phyloP scores from a whole-genome alignment of 306 rosid species.

The Sicyos edulis region DNA sequence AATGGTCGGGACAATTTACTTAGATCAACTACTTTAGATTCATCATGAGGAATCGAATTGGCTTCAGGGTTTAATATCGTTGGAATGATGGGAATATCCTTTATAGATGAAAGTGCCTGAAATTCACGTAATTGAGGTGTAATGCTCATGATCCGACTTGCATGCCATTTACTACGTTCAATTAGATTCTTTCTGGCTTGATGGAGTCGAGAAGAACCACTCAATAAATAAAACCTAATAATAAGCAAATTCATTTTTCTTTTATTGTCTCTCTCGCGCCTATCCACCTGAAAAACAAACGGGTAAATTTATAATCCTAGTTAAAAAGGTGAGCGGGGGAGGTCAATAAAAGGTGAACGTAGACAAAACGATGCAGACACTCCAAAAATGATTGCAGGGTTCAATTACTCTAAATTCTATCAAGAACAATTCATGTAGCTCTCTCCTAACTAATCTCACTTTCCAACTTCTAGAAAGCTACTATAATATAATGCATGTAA shows the following conservation, averaged over 20 bases:
- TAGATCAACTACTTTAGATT: slow-evolving; percentile 47
- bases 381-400: neutral
- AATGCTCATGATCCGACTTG: slow-evolving; percentile 82
- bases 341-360: neutral
- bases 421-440: neutral
- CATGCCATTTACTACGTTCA: slow-evolving; percentile 94
- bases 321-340: slow-evolving; percentile 13
- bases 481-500: neutral
- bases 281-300: slow-evolving; percentile 74
- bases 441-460: neutral
- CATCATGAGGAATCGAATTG: slow-evolving; percentile 34
- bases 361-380: neutral
- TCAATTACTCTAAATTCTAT: neutral
- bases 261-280: slow-evolving; percentile 82
- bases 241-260: slow-evolving; percentile 55
- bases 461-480: neutral
- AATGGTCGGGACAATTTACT: slow-evolving; percentile 62
- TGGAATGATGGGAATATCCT: slow-evolving; percentile 74
- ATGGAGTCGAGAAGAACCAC: slow-evolving; percentile 76
- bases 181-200: slow-evolving; percentile 80
- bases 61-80: slow-evolving; percentile 52
- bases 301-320: slow-evolving; percentile 15
- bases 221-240: slow-evolving; percentile 72
- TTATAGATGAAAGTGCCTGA: slow-evolving; percentile 82
- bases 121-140: slow-evolving; percentile 86